Base-by-base conservation (phyloP, 768 basidiomycete genomes). In the Pisolithus microcarpus region DNA sequence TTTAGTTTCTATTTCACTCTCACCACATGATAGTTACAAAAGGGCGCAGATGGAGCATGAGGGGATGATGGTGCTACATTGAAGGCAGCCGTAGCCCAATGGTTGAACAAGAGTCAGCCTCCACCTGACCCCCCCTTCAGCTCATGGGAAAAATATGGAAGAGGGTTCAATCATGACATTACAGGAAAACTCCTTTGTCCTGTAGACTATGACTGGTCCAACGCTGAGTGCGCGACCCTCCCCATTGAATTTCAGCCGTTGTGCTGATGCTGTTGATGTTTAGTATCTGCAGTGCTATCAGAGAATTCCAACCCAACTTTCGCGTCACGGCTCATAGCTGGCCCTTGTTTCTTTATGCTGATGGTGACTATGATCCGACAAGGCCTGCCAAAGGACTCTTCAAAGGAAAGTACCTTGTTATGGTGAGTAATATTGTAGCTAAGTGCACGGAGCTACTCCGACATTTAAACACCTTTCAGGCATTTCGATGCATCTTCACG, bases 401-500 rank as follows among this genome's bases (percentile, higher is more conserved):
- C 40, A 34, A 39, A 4, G 40, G 47, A 3, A 34, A 28, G 15
- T 10, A 54, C 7, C 31, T 57, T 1, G 11, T 57, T 7, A 45
- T 47, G 38, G 46, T 57, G 5, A 3, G 46, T 39, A 34, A 4
- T 19, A 8, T 30, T 9, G 30, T 30, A 30, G 30, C 10, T 30
- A 30, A 30, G 21, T 28, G 5, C 9, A 8, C 7, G 9, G n/a
- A 18, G n/a, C 6, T 28, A 26, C 19, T n/a, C 6, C n/a, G 30
- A 18, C 7, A 24, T 8, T 21, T 46, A 11, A 21, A 1, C 11
- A 4, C n/a, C 62, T 13, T 39, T 13, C 19, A 62, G 64, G 54
- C 58, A 2, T 59, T 54, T 38, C 54, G 46, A 48, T 55, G 44
- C 18, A 49, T 60, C 9, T 61, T 62, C 38, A 60, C 57, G 1